Percentiles rank a stretch among this genome's conserved stretches.
phyloP scores from a whole-genome alignment of 2,329 filamentous ascomycete species.

The Aplosporella prunicola region DNA sequence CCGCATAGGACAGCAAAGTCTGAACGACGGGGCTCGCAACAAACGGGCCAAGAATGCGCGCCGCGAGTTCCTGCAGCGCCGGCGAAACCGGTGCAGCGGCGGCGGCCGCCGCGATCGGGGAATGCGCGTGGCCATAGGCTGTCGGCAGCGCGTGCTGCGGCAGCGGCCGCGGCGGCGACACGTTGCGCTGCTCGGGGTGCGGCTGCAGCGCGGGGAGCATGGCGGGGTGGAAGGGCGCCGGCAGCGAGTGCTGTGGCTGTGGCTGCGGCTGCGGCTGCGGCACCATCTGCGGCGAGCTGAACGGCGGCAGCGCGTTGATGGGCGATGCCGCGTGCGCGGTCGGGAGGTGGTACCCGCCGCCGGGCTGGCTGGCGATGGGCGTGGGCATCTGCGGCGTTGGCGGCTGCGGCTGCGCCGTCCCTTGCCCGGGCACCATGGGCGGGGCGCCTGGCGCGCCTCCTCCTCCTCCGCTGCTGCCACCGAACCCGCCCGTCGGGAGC shows the following conservation, averaged over 20 bases:
- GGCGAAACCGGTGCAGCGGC: conserved; percentile 16
- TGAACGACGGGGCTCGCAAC: conserved; percentile 34
- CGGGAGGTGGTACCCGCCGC: conserved; percentile 1
- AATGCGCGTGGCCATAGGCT: not conserved
- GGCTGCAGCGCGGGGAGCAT: conserved; percentile 4
- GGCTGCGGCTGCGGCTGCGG: conserved; percentile 20
- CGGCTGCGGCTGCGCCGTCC: too few relatives aligned
- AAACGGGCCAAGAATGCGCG: conserved; percentile 34
- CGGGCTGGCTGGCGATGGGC: conserved; percentile 3
- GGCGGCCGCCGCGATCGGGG: conserved; percentile 8
- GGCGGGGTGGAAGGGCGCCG: conserved; percentile 12
- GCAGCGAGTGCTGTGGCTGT: too few relatives aligned
- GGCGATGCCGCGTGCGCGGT: conserved; percentile 16
- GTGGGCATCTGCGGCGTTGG: conserved; percentile 4
- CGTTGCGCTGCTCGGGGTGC: conserved; percentile 7
- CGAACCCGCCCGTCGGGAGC: conserved; percentile 15
- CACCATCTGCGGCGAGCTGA: conserved; percentile 6
- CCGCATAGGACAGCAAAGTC: conserved; percentile 26
- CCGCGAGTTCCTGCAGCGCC: conserved; percentile 24
- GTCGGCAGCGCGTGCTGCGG: conserved; percentile 11
- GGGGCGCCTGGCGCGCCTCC: conserved; percentile 17
- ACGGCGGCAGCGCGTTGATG: conserved; percentile 1
- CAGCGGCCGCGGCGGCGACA: conserved; percentile 1
- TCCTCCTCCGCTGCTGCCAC: conserved; percentile 12
- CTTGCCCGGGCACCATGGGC: conserved; percentile 11